Conservation (phyloP, 1,284 basidiomycete species). For the Cryptococcus sp. region DNA sequence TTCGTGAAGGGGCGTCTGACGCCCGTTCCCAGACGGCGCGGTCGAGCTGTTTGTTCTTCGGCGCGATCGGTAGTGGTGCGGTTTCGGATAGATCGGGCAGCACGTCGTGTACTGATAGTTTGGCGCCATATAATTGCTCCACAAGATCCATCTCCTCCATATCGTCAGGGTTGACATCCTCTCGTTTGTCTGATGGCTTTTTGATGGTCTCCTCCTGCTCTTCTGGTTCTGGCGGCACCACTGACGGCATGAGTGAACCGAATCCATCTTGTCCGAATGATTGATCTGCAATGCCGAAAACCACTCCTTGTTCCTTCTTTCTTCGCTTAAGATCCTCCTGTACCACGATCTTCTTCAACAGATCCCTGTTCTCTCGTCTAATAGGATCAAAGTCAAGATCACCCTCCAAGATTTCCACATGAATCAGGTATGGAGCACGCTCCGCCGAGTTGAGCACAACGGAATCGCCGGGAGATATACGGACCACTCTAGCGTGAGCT, state of each 20-base stretch:
- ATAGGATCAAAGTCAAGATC: conserved; percentile 93
- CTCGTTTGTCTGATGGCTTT: not conserved
- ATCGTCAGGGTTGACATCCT: conserved; percentile 50
- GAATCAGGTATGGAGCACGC: conserved; percentile 87
- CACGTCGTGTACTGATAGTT: conserved; percentile 68
- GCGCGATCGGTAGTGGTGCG: conserved; percentile 73
- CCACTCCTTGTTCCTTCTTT: conserved; percentile 34
- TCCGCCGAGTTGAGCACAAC: conserved; percentile 99
- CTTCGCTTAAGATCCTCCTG: conserved; percentile 62
- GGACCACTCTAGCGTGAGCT: conserved; percentile 91
- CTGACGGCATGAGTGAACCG: conserved; percentile 29
- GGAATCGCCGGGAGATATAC: conserved; percentile 95
- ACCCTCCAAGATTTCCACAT: conserved; percentile 86
- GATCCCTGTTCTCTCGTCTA: conserved; percentile 79
- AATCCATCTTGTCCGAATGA: conserved; percentile 18
- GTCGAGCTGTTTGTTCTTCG: conserved; percentile 85
- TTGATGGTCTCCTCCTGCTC: not conserved
- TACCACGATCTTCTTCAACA: conserved; percentile 76
- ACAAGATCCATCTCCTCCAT: conserved; percentile 92
- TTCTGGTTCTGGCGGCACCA: conserved; percentile 7
- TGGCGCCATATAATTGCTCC: conserved; percentile 83
- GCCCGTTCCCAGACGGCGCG: conserved; percentile 67
- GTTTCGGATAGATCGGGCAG: conserved; percentile 75
- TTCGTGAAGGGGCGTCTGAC: conserved; percentile 24
- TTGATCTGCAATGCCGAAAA: conserved; percentile 3